Evolutionary conservation across 441 rosid species (phyloP).

Genomic region (Melastoma candidum): DNA sequence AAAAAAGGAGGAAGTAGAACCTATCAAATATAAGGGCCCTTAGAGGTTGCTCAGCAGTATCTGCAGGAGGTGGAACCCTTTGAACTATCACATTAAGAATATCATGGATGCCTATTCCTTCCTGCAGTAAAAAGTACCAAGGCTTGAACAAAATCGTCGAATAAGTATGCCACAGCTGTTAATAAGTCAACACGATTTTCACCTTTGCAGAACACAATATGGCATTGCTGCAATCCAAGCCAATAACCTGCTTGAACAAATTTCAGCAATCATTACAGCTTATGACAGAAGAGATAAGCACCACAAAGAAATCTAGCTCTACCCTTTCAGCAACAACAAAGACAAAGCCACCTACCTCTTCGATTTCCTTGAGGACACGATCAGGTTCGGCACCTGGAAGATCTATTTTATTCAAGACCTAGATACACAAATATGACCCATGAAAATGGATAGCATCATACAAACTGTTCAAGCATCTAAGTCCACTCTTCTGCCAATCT

Average conservation of each 20-base stretch:
- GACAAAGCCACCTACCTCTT: conserved; percentile 64
- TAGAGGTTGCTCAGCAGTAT: conserved; percentile 51
- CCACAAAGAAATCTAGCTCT: too few relatives aligned
- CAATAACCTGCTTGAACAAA: conserved; percentile 58
- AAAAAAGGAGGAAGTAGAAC: conserved; percentile 22
- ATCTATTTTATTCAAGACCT: conserved; percentile 97
- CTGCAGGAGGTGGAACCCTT: conserved; percentile 71
- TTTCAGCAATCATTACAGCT: conserved; percentile 5
- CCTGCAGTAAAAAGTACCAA: conserved; percentile 30
- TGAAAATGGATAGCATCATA: background rate
- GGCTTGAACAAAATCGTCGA: background rate
- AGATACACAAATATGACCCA: conserved; percentile 6
- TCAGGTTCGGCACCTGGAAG: conserved; percentile 98
- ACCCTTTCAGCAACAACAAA: background rate
- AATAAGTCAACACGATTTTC: conserved; percentile 16
- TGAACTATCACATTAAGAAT: conserved; percentile 73
- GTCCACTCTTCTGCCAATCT: background rate
- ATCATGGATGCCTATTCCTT: conserved; percentile 82
- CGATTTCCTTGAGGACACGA: conserved; percentile 71
- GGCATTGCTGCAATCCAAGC: conserved; percentile 90
- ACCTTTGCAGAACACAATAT: conserved; percentile 98
- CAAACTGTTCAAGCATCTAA: background rate
- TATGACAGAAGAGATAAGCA: too few relatives aligned
- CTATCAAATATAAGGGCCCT: conserved; percentile 93
- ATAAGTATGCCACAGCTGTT: background rate